Base-by-base conservation (phyloP, 148 eudicot species). In the Cornus florida region DNA sequence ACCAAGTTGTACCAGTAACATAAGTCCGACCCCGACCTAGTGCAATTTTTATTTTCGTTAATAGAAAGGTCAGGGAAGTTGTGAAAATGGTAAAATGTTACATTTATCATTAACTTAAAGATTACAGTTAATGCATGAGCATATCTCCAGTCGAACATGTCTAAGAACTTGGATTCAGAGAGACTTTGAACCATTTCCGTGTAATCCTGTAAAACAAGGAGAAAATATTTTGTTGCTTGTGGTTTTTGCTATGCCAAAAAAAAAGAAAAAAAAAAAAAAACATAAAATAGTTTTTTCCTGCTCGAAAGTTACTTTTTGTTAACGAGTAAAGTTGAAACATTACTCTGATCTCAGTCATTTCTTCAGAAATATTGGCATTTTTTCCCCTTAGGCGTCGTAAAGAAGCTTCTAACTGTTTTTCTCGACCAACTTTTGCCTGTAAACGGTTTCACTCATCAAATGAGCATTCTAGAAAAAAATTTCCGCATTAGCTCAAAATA, bases 301-400 rank as follows among this genome's bases (percentile, higher is more conserved):
- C 66, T 17, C 35, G 9, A 8, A 50, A 32, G 19, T 17, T 1
- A 39, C 65, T 62, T 62, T 13, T 53, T 53, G 19, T 53, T 53
- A 53, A 4, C 19, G 19, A 2, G 4, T 53, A 2, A 14, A 78
- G 56, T 24, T 59, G 35, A 71, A 28, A 74, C 32, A 14, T 83
- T 86, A 93, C 92, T 85, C 84, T 82, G 75, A 93, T 93, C 46
- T 87, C 92, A 70, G 91, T 86, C 76, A 90, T 90, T 87, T 91
- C 97, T 41, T 72, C 56, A 71, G 84, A 76, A 79, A 93, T 84
- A 76, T 93, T 87, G 10, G 68, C 79, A 41, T 81, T 73, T 50
- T 77, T 39, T 65, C 95, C 97, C 85, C 95, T 86, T n/a, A 91
- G 95, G 65, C 84, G 75, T 22, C 53, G 85, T 46, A 93, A 70